phyloP scores from a whole-genome alignment of 306 rosid genomes.

The Begonia masoniana region DNA sequence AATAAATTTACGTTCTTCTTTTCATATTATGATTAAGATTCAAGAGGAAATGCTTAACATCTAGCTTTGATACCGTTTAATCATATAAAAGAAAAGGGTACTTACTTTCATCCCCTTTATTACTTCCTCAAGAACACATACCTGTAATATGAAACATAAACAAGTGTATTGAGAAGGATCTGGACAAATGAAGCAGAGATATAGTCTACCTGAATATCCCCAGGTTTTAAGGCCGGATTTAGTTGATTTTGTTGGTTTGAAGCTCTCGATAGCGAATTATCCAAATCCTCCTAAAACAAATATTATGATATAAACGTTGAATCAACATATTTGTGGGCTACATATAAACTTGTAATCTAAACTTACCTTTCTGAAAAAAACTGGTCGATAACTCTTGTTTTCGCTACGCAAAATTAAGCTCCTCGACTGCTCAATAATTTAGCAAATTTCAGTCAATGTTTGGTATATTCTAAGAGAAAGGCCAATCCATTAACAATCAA shows the following conservation, averaged over 20 bases:
- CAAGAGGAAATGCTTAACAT: no score
- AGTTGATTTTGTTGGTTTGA: slow-evolving; percentile 49
- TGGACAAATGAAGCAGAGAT: slow-evolving; percentile 5
- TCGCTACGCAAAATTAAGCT: slow-evolving; percentile 69
- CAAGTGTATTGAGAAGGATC: slow-evolving; percentile 7
- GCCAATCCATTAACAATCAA: no score
- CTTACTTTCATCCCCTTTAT: slow-evolving; percentile 89
- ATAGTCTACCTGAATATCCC: slow-evolving; percentile 65
- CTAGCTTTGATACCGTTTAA: no score
- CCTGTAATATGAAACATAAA: slow-evolving; percentile 33
- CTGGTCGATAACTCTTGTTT: slow-evolving; percentile 79
- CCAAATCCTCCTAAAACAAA: slow-evolving; percentile 70
- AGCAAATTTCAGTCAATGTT: no score
- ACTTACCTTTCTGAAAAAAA: slow-evolving; percentile 83
- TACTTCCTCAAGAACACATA: slow-evolving; percentile 72
- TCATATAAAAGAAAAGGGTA: neutral
- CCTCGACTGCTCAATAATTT: slow-evolving; percentile 31
- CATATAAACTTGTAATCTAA: slow-evolving; percentile 5
- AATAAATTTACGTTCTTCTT: slow-evolving; percentile 7
- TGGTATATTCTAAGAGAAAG: no score
- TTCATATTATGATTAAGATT: neutral
- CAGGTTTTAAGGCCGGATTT: slow-evolving; percentile 47
- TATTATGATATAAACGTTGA: no score
- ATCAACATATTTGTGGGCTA: no score
- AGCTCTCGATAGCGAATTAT: slow-evolving; percentile 53